phyloP scores from a whole-genome alignment of 495 filamentous ascomycete species.

The Trypethelium eluteriae region DNA sequence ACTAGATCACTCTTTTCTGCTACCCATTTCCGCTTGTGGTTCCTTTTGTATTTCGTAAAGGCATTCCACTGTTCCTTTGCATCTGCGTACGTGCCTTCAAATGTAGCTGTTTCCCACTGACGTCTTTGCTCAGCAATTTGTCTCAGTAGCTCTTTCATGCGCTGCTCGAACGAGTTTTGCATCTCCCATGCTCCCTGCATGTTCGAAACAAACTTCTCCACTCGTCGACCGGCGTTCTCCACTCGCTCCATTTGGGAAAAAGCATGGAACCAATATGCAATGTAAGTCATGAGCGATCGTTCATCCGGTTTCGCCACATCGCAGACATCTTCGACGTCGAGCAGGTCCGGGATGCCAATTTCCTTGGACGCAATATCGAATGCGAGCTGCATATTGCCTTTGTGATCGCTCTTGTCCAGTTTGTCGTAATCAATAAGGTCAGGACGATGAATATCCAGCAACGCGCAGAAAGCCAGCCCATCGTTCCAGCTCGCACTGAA shows the following conservation, averaged over 20 bases:
- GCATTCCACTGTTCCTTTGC: slow-evolving; percentile 77
- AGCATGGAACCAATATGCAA: slow-evolving; percentile 99
- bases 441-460: slow-evolving; percentile 93
- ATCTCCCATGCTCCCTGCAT: slow-evolving; percentile 99
- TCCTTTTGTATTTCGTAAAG: slow-evolving; percentile 81
- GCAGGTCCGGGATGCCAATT: slow-evolving; percentile 90
- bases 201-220: slow-evolving; percentile 96
- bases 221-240: slow-evolving; percentile 89
- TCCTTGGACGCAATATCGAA: slow-evolving; percentile 94
- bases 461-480: slow-evolving; percentile 89
- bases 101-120: slow-evolving; percentile 67
- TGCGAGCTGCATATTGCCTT: slow-evolving; percentile 93
- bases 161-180: slow-evolving; percentile 87
- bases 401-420: slow-evolving; percentile 88
- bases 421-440: slow-evolving; percentile 94
- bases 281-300: slow-evolving; percentile 96
- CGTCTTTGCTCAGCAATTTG: slow-evolving; percentile 64
- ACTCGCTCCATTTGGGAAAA: slow-evolving; percentile 97
- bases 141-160: slow-evolving; percentile 72
- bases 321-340: slow-evolving; percentile 97
- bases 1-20: slow-evolving; percentile 94
- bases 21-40: slow-evolving; percentile 86
- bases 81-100: slow-evolving; percentile 87
- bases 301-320: slow-evolving; percentile 95
- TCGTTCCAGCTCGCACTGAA: slow-evolving; percentile 97